Percentiles rank a stretch among this genome's conserved stretches.
phyloP scores from a whole-genome alignment of 2,329 filamentous ascomycete genomes.

The Alternaria triticimaculans region DNA sequence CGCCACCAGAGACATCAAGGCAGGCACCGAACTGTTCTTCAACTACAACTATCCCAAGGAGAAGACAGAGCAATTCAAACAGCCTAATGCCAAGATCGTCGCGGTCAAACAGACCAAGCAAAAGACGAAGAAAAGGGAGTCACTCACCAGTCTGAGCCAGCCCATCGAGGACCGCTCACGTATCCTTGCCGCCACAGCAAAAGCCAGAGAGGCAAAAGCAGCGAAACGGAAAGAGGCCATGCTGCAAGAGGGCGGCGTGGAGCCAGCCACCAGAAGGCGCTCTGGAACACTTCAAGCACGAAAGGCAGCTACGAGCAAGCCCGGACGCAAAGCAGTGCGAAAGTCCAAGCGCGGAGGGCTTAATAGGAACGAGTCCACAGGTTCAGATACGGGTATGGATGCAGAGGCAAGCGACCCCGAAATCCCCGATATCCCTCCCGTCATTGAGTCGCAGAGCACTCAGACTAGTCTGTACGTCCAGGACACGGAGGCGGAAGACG shows the following conservation, averaged over 20 bases:
- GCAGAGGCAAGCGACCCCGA: neutral
- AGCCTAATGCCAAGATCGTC: constrained; percentile 22
- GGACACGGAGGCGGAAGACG: constrained; percentile 19
- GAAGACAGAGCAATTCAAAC: constrained; percentile 29
- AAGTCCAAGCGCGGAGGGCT: neutral
- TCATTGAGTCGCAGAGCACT: constrained; percentile 2
- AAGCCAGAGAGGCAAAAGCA: constrained; percentile 22
- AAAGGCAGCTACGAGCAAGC: constrained; percentile 7
- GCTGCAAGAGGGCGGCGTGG: constrained; percentile 3
- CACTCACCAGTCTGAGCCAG: neutral
- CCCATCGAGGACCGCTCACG: neutral
- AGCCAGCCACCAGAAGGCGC: neutral
- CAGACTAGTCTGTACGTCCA: constrained; percentile 7
- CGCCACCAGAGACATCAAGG: constrained; percentile 69
- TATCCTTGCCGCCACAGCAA: constrained; percentile 6
- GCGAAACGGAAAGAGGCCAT: constrained; percentile 14
- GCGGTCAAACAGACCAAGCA: constrained; percentile 16
- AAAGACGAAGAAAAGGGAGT: constrained; percentile 8
- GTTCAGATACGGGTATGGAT: constrained; percentile 3
- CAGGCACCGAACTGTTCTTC: constrained; percentile 81
- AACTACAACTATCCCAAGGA: constrained; percentile 66
- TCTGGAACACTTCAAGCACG: constrained; percentile 10
- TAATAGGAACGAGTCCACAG: neutral
- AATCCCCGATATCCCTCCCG: neutral
- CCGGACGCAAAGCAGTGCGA: neutral